Conservation (phyloP, 352 stramenopile species). For the Blastocystis sp. region DNA sequence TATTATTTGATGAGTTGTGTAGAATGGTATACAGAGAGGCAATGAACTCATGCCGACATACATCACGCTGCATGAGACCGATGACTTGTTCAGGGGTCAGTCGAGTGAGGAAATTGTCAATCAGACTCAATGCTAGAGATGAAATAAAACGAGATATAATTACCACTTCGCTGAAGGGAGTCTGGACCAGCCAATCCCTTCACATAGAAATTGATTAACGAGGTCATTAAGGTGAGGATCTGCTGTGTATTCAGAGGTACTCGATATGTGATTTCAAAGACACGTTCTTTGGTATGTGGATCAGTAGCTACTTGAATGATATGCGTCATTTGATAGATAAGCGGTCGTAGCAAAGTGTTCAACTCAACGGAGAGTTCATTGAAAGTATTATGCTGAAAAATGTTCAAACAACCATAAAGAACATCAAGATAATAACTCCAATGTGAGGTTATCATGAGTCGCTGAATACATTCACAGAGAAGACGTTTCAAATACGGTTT, state of each 20-base stretch:
- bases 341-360: neutral
- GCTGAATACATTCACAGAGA: slow-evolving; percentile 1
- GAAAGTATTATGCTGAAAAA: slow-evolving; percentile 19
- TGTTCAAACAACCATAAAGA: slow-evolving; percentile 39
- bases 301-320: slow-evolving; percentile 21
- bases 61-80: slow-evolving; percentile 9
- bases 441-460: neutral
- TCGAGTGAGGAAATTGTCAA: neutral
- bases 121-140: neutral
- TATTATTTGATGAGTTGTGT: slow-evolving; percentile 26
- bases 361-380: neutral
- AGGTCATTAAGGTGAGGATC: neutral
- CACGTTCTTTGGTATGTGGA: neutral
- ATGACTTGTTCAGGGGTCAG: neutral
- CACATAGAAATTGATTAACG: slow-evolving; percentile 20
- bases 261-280: slow-evolving; percentile 49
- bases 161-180: slow-evolving; percentile 38
- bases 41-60: slow-evolving; percentile 18
- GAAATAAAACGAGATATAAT: neutral
- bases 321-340: slow-evolving; percentile 2
- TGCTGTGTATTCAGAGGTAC: neutral
- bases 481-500: slow-evolving; percentile 3
- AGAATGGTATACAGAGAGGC: slow-evolving; percentile 42
- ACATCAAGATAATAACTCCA: slow-evolving; percentile 38
- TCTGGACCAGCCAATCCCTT: slow-evolving; percentile 14